phyloP scores from a whole-genome alignment of 2,329 filamentous ascomycete genomes.

The Thermomyces lanuginosus region DNA sequence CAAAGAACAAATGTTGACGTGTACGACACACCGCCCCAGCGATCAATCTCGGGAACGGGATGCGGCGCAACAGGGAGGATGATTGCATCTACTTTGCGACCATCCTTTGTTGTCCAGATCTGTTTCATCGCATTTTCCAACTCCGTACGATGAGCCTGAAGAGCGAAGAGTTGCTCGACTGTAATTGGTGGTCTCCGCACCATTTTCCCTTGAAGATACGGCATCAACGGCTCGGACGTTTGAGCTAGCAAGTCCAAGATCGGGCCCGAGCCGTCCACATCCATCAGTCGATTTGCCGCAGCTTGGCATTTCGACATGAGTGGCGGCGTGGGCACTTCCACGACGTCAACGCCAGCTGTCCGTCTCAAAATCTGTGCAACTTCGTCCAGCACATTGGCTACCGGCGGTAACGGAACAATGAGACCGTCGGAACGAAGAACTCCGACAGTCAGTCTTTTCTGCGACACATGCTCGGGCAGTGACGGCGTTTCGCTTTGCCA shows the following conservation, averaged over 20 bases:
- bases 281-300: constrained; percentile 42
- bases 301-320: constrained; percentile 40
- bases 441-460: constrained; percentile 23
- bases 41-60: constrained; percentile 44
- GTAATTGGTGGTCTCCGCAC: constrained; percentile 32
- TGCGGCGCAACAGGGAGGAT: constrained; percentile 49
- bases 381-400: constrained; percentile 24
- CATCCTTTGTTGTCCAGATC: constrained; percentile 35
- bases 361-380: constrained; percentile 19
- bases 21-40: constrained; percentile 47
- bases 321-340: constrained; percentile 40
- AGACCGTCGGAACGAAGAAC: constrained; percentile 26
- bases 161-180: constrained; percentile 33
- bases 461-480: constrained; percentile 9
- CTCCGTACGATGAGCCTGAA: constrained; percentile 37
- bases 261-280: constrained; percentile 38
- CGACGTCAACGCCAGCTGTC: constrained; percentile 35
- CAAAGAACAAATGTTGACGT: constrained; percentile 45
- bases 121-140: constrained; percentile 40
- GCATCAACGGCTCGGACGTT: constrained; percentile 41
- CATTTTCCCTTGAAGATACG: constrained; percentile 41
- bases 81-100: constrained; percentile 39
- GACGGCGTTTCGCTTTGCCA: constrained; percentile 16
- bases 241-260: constrained; percentile 43
- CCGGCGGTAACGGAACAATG: constrained; percentile 23